Percentiles rank a stretch among this genome's conserved stretches.
Evolutionary conservation across 2,329 filamentous ascomycete species (phyloP).

Genomic region (Phyllosticta citribraziliensis): DNA sequence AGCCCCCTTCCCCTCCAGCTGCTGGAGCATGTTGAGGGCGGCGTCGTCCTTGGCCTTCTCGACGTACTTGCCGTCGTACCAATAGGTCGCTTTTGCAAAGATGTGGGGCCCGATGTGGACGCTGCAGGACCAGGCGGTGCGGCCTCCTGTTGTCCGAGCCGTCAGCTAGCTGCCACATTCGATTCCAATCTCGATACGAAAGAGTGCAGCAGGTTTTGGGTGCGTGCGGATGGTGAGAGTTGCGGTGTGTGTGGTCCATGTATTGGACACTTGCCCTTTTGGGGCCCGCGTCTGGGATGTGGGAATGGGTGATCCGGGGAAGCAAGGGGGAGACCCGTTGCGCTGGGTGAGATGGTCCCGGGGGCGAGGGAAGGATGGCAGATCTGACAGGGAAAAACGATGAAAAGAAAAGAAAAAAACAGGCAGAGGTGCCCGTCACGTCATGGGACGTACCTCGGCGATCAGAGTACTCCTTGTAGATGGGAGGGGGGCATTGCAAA

Average conservation of each 20-base stretch:
- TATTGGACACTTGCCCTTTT: slow-evolving; percentile 8
- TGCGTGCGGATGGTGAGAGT: slow-evolving; percentile 2
- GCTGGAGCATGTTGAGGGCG: slow-evolving; percentile 18
- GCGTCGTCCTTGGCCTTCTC: slow-evolving; percentile 28
- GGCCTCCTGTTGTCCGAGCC: slow-evolving; percentile 22
- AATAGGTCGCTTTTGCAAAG: slow-evolving; percentile 23
- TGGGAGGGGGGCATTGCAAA: slow-evolving; percentile 18
- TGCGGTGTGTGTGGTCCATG: slow-evolving; percentile 4
- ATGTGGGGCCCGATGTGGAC: slow-evolving; percentile 18
- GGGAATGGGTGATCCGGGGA: slow-evolving; percentile 9
- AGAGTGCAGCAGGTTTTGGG: neutral
- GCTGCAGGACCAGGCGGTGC: slow-evolving; percentile 28
- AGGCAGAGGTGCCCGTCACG: neutral
- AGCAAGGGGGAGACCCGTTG: slow-evolving; percentile 9
- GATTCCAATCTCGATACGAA: neutral
- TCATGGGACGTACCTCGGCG: slow-evolving; percentile 22
- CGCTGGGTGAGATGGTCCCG: slow-evolving; percentile 1
- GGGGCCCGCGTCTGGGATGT: slow-evolving; percentile 5
- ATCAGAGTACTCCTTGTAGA: slow-evolving; percentile 28
- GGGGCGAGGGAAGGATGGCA: neutral
- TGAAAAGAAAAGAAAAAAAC: neutral
- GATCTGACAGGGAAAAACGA: neutral
- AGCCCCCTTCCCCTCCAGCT: neutral
- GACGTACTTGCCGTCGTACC: slow-evolving; percentile 26
- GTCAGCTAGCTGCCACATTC: neutral